Evolutionary conservation across 2,329 filamentous ascomycete genomes (phyloP), one percentile per base, ranked within the genome.

Genomic region (Colletotrichum falcatum): DNA sequence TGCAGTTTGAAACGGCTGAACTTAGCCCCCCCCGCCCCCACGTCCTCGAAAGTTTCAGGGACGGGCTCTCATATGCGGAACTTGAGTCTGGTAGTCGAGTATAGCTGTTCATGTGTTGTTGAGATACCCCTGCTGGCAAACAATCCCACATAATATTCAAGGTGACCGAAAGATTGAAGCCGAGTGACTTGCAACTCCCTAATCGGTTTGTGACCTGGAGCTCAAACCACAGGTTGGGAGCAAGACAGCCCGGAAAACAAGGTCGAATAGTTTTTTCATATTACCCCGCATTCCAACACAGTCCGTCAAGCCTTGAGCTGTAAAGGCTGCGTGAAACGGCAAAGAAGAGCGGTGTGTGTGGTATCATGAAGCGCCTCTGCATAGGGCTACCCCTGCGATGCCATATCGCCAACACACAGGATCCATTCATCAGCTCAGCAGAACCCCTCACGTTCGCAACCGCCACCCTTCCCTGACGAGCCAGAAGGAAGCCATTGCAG

Each of bases 401-500:
- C 30, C 23, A 8, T 28, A 6, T 33, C 39, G 14, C 35, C n/a
- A 11, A 8, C 20, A 2, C 20, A 8, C 20, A 2, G 14, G 8
- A 12, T n/a, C 20, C 33, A 11, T 26, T 33, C 53, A 49, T 63
- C 59, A 63, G n/a, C 18, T 56, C 51, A 53, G 20, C 42, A n/a
- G 6, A 2, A 35, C 18, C 4, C 33, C 58, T 28, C 33, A 67
- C 44, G 42, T 46, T 26, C n/a, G 67, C 42, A 67, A 30, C 84
- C 74, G 65, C 85, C 84, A 87, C 0, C 85, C 86, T 12, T 82
- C 84, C 66, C 84, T 81, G 58, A 83, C 76, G 46, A 88, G 77
- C 86, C 86, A 88, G 70, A 87, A 86, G 26, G 80, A 73, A 44
- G 83, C 83, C 78, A 87, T 84, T 11, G 79, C 73, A 1, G 86